A percentile compares a stretch with the other conserved stretches of the same genome.
phyloP scores from a whole-genome alignment of 2,329 filamentous ascomycete species.

The Didymella segeticola region DNA sequence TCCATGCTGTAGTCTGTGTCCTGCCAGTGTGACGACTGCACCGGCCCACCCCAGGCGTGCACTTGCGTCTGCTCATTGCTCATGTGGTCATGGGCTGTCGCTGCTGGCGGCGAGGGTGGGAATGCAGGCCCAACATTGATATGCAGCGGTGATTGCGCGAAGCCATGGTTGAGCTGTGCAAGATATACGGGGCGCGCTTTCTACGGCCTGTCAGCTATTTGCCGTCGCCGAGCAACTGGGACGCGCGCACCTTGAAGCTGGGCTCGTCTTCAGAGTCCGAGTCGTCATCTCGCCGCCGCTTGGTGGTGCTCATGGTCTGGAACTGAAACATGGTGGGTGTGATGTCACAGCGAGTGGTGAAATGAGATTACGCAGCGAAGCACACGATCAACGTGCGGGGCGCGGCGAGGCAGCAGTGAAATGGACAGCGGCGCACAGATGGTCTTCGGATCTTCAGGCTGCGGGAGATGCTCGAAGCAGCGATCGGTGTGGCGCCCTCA shows the following conservation, averaged over 20 bases:
- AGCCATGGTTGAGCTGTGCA: slow-evolving; percentile 27
- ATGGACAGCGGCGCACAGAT: slow-evolving; percentile 13
- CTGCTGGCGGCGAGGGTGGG: slow-evolving; percentile 37
- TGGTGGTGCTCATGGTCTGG: slow-evolving; percentile 33
- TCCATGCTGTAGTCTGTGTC: slow-evolving; percentile 45
- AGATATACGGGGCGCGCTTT: slow-evolving; percentile 39
- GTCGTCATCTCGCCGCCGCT: slow-evolving; percentile 45
- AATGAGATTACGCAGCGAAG: slow-evolving; percentile 15
- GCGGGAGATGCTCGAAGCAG: slow-evolving; percentile 23
- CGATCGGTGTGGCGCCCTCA: slow-evolving; percentile 27
- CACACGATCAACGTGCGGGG: slow-evolving; percentile 33
- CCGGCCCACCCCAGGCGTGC: slow-evolving; percentile 18
- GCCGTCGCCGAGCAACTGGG: neutral
- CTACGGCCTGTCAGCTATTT: slow-evolving; percentile 25
- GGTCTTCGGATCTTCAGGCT: slow-evolving; percentile 21
- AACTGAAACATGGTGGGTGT: slow-evolving; percentile 40
- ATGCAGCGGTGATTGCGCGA: slow-evolving; percentile 24
- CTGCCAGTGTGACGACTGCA: slow-evolving; percentile 30
- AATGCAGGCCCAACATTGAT: slow-evolving; percentile 33
- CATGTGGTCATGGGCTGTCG: slow-evolving; percentile 33
- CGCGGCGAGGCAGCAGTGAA: slow-evolving; percentile 24
- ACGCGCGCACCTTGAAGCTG: slow-evolving; percentile 37
- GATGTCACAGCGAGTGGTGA: slow-evolving; percentile 11
- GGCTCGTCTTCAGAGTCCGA: slow-evolving; percentile 42
- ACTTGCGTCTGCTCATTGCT: slow-evolving; percentile 13